Evolutionary conservation across 2,329 filamentous ascomycete genomes (phyloP), one percentile per base, ranked within the genome.

Genomic region (Tolypocladium pustulatum): DNA sequence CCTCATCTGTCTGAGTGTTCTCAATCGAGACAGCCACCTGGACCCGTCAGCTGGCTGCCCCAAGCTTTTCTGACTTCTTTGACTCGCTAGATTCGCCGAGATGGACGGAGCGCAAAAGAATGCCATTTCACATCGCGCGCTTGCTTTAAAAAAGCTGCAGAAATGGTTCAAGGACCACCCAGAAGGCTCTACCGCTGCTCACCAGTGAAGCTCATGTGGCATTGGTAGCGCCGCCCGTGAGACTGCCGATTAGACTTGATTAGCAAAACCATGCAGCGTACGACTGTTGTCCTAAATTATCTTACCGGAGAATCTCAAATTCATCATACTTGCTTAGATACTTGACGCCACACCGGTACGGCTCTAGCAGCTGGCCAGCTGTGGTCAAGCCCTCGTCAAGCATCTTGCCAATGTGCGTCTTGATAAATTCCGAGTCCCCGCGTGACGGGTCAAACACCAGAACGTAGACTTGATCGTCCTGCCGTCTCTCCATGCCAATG

Each of bases 21-120:
- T 22, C 22, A 20, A 36, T 20, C 30, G 4, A 30, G 30, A 52
- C 8, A n/a, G 30, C 17, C 4, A 34, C 10, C 49, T 52, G 49
- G 17, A 22, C 30, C 9, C 20, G 22, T 12, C 8, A 22, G 20
- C 13, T 1, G 1, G 20, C 20, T 34, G 20, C 9, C 10, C 5
- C 30, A n/a, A n/a, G 17, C 4, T 37, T 30, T 40, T 40, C 54
- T 63, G 30, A 61, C 46, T 38, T 20, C 6, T 32, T 12, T 40
- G 13, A n/a, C 1, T 52, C 32, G 51, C 38, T 25, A 88, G 85
- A 2, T 88, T 96, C 71, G 94, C 94, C 34, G 94, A 99, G 77
- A 99, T 99, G 94, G 88, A 91, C 56, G 92, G 89, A 73, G 75
- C 72, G 12, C 84, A 86, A 70, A 95, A 95, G 85, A 99, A 97